Conservation (phyloP, 2,329 filamentous ascomycete genomes). For the Helminthosporium solani region DNA sequence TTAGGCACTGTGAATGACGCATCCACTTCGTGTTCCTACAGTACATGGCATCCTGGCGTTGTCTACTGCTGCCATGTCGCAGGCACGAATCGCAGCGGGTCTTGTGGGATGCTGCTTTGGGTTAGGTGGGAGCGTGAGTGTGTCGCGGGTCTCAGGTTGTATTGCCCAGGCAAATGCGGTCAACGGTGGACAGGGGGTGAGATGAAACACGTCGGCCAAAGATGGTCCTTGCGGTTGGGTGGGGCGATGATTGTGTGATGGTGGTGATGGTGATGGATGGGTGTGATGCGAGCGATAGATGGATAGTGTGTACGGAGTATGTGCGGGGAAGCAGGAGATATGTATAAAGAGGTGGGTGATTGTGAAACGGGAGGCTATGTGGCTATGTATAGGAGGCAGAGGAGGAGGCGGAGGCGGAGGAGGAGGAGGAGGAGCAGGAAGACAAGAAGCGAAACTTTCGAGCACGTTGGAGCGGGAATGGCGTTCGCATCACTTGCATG, state of each 20-base stretch:
- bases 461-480: too few species aligned
- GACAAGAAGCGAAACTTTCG: too few species aligned
- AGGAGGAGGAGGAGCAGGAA: too few species aligned
- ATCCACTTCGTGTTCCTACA: neutral
- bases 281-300: too few species aligned
- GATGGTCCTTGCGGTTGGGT: neutral
- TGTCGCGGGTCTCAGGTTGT: conserved; percentile 12
- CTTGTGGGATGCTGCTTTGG: conserved; percentile 8
- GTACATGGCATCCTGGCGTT: neutral
- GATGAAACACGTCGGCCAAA: conserved; percentile 12
- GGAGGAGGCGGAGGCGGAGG: too few species aligned
- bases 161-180: neutral
- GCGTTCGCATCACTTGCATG: too few species aligned
- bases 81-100: too few species aligned
- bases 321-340: too few species aligned
- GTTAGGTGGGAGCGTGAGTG: conserved; percentile 4
- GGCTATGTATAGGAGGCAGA: too few species aligned
- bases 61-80: neutral
- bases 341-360: neutral
- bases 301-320: too few species aligned
- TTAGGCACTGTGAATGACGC: neutral
- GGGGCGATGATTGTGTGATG: neutral
- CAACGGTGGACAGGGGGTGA: conserved; percentile 3
- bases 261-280: neutral
- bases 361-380: neutral